Conservation (phyloP, 2,329 filamentous ascomycete species). For the Rhytidhysteron rufulum region DNA sequence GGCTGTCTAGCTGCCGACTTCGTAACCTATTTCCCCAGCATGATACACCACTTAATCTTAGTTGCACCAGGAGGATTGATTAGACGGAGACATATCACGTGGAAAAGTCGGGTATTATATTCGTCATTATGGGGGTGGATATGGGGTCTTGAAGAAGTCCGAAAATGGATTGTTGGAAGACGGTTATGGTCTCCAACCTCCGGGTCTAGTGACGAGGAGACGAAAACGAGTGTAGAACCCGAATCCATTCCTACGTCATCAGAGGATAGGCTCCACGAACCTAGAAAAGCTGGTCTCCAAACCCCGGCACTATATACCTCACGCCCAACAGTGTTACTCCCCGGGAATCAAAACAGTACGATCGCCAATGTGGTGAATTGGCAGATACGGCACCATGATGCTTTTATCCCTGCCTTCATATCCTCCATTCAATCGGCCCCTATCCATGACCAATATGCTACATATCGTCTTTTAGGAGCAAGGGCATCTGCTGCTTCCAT, state of each 20-base stretch:
- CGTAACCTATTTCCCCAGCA: slow-evolving; percentile 62
- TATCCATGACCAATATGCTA: slow-evolving; percentile 59
- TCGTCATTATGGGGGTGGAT: slow-evolving; percentile 52
- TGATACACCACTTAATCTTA: slow-evolving; percentile 68
- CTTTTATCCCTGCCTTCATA: slow-evolving; percentile 68
- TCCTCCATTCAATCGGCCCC: slow-evolving; percentile 68
- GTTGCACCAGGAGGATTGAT: slow-evolving; percentile 78
- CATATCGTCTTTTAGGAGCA: slow-evolving; percentile 58
- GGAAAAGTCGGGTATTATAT: slow-evolving; percentile 62
- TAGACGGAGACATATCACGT: slow-evolving; percentile 58
- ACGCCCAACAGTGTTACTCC: slow-evolving; percentile 42
- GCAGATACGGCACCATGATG: slow-evolving; percentile 64
- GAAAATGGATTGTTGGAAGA: slow-evolving; percentile 41
- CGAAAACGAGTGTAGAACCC: neutral
- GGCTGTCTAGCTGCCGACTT: slow-evolving; percentile 71
- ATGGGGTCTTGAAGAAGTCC: too few species aligned
- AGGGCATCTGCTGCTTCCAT: too few species aligned
- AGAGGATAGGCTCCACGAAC: too few species aligned
- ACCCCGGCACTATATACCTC: slow-evolving; percentile 20
- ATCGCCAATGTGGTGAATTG: slow-evolving; percentile 63
- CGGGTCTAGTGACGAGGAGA: neutral
- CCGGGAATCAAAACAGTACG: slow-evolving; percentile 49
- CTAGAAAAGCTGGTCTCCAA: slow-evolving; percentile 7
- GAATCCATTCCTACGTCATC: too few species aligned
- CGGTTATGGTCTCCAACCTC: slow-evolving; percentile 19